Evolutionary conservation across 2,329 filamentous ascomycete species (phyloP), one percentile per base, ranked within the genome.

Genomic region (Pestalotiopsis sp.): DNA sequence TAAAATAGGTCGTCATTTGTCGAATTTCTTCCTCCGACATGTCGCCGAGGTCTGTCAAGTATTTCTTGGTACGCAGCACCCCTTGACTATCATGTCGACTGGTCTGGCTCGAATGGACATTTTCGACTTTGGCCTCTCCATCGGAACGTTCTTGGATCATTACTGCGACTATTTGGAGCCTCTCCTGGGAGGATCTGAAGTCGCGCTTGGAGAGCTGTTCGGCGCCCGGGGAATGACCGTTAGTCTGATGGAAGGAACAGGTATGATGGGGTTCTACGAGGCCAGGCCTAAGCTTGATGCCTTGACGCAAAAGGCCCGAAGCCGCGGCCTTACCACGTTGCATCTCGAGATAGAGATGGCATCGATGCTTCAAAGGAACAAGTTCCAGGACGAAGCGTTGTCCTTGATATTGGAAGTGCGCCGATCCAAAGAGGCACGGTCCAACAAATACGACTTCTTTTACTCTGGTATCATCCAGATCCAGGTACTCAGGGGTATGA

Each of bases 231-330:
- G 68, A 2, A 49, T 69, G 2, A 65, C 60, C 2, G 45, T 69
- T 7, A 68, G 68, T 17, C 56, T 69, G 2, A 69, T 69, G 68
- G 68, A 69, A 38, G 68, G 17, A n/a, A 65, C 60, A 6, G 68
- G 68, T 0, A 67, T 69, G 68, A 36, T 69, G 39, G 68, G 68
- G 14, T 9, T 68, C 0, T 69, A 65, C 66, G 65, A 69, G 14
- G 68, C 68, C 12, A 67, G 65, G 31, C 68, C 65, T 0, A 27
- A 61, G 1, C 23, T 69, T 5, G 68, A 69, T n/a, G 20, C 12
- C 2, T 49, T 65, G 9, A 23, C 63, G 1, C 4, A 27, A 2
- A 41, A 36, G 36, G 49, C 65, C 0, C 23, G 23, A 0, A 9
- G 2, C 13, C 58, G 23, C n/a, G 68, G 68, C 31, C 62, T 64